These are phyloP conservation scores for Friedmanniomyces simplex DNA, from an alignment of 495 filamentous ascomycete species.

Conservation along the genomic window DNA sequence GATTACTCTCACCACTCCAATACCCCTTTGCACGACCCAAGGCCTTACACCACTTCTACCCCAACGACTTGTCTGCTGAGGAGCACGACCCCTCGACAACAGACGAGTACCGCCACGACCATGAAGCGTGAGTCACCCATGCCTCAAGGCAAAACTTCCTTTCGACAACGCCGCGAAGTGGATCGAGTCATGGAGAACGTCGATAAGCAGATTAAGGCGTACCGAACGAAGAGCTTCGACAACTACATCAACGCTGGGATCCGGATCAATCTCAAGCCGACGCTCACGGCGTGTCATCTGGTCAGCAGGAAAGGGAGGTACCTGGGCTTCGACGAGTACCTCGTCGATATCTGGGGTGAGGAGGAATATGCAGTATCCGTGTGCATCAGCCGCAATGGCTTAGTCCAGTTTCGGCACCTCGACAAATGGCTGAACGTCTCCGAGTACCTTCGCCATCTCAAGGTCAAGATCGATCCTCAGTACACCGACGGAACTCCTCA, in stretches of 20 bases:
- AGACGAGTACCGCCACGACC: not conserved
- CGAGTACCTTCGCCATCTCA: not conserved
- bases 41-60: no score
- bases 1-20: no score
- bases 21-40: no score
- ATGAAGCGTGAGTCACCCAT: not conserved
- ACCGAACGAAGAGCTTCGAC: not conserved
- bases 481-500: not conserved
- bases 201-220: not conserved
- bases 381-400: not conserved
- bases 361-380: not conserved
- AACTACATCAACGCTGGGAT: not conserved
- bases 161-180: not conserved
- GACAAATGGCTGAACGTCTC: not conserved
- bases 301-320: not conserved
- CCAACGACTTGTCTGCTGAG: no score
- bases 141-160: not conserved
- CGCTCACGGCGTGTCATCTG: not conserved
- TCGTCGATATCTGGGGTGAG: not conserved
- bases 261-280: not conserved
- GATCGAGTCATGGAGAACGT: not conserved
- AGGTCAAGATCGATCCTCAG: not conserved
- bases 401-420: not conserved
- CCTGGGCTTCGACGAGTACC: conserved; percentile 1
- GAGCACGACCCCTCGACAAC: no score